Conservation (phyloP, 2,329 filamentous ascomycete species). For the Diaporthe ilicicola region DNA sequence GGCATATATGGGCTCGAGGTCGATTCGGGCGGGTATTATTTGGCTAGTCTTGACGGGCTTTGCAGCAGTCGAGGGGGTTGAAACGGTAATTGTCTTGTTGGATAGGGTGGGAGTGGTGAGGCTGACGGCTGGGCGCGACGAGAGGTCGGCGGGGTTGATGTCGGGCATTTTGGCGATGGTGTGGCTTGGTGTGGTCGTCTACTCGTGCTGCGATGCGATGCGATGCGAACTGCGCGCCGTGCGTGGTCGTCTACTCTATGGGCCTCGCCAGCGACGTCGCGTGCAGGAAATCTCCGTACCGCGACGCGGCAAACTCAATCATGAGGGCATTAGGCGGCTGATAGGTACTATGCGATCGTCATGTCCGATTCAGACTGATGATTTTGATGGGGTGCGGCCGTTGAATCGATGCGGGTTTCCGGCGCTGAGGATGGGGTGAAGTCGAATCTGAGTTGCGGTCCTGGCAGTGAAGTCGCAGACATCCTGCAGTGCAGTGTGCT, state of each 20-base stretch:
- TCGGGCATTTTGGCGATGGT: constrained; percentile 63
- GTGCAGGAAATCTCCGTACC: constrained; percentile 56
- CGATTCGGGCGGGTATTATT: constrained; percentile 71
- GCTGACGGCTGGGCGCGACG: constrained; percentile 63
- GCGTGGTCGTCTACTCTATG: constrained; percentile 12
- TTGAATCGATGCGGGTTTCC: constrained; percentile 49
- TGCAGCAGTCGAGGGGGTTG: constrained; percentile 52
- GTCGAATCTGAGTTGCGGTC: constrained; percentile 39
- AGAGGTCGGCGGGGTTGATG: constrained; percentile 75
- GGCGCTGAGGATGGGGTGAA: constrained; percentile 39
- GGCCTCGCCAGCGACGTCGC: constrained; percentile 48
- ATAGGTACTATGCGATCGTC: constrained; percentile 52
- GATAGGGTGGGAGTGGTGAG: constrained; percentile 67
- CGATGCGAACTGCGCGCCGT: constrained; percentile 9
- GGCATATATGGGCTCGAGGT: constrained; percentile 71
- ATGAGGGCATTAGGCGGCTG: constrained; percentile 54
- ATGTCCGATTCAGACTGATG: constrained; percentile 53
- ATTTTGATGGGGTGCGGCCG: constrained; percentile 50
- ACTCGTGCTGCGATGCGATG: constrained; percentile 10
- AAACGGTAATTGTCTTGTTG: constrained; percentile 65
- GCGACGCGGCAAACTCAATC: constrained; percentile 51
- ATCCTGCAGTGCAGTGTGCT: neutral
- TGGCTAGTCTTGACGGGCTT: constrained; percentile 68
- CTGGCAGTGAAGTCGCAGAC: constrained; percentile 37
- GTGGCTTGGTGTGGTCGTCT: constrained; percentile 28